These are phyloP conservation scores for Penicillium sp. DNA, from an alignment of 2,329 filamentous ascomycete genomes.

Conservation along the genomic window DNA sequence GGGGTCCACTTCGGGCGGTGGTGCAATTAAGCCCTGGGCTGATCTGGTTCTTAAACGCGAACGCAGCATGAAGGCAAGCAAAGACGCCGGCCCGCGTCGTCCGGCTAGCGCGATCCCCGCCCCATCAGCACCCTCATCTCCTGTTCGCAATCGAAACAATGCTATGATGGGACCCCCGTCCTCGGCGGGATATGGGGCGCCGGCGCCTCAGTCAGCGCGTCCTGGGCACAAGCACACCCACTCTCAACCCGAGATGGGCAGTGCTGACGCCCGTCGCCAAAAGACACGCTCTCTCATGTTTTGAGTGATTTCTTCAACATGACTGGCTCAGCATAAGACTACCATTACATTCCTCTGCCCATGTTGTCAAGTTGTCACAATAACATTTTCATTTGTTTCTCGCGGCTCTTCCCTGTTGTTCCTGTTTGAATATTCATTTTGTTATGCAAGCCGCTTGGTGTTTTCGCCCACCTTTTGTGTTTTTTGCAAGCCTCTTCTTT, in stretches of 20 bases:
- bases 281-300: conserved; percentile 44
- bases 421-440: conserved; percentile 11
- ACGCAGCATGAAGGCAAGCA: conserved; percentile 35
- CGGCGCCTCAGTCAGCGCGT: conserved; percentile 30
- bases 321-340: conserved; percentile 11
- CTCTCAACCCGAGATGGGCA: conserved; percentile 40
- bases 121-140: conserved; percentile 22
- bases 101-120: conserved; percentile 19
- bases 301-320: conserved; percentile 21
- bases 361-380: conserved; percentile 27
- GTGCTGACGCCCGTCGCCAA: conserved; percentile 37
- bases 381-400: conserved; percentile 20
- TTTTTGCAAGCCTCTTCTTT: conserved; percentile 4
- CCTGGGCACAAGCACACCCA: conserved; percentile 41
- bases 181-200: conserved; percentile 27
- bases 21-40: conserved; percentile 56
- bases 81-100: conserved; percentile 29
- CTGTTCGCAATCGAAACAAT: conserved; percentile 25
- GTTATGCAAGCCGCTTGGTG: conserved; percentile 7
- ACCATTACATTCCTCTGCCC: conserved; percentile 23
- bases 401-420: conserved; percentile 6
- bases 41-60: conserved; percentile 56
- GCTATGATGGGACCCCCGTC: conserved; percentile 18
- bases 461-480: conserved; percentile 1
- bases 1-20: conserved; percentile 43